Evolutionary conservation across 129 eudicot genomes (phyloP).

Genomic region (Gnaphalium uliginosum): DNA sequence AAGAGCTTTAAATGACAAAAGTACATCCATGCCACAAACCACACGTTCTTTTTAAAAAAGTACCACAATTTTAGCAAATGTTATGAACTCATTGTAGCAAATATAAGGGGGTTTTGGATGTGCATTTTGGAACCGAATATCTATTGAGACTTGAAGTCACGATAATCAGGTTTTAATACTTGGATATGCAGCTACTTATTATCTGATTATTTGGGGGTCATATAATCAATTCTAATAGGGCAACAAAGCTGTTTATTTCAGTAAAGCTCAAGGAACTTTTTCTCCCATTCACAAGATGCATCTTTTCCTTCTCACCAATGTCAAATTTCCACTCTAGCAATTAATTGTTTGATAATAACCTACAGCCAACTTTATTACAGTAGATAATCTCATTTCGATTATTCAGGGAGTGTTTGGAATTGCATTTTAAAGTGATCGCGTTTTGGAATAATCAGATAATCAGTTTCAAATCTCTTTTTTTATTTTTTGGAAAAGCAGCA

Average conservation of each 20-base stretch:
- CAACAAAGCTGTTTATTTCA: background rate
- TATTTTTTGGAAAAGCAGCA: too few relatives aligned
- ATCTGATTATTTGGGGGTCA: background rate
- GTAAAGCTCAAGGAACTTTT: background rate
- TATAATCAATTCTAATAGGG: background rate
- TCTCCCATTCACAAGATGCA: background rate
- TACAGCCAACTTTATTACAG: background rate
- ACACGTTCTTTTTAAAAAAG: background rate
- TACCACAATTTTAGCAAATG: background rate
- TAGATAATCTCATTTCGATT: background rate
- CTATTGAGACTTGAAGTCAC: background rate
- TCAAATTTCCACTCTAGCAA: background rate
- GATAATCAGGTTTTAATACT: background rate
- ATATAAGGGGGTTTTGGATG: background rate
- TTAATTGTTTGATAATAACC: background rate
- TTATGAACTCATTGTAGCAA: background rate
- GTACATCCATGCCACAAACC: background rate
- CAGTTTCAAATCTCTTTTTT: background rate
- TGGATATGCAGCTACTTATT: background rate
- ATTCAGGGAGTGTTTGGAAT: background rate
- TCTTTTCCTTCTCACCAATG: background rate
- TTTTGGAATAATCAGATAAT: background rate
- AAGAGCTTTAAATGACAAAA: conserved; percentile 10
- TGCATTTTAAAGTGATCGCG: too few relatives aligned
- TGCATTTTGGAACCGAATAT: background rate